These are phyloP conservation scores for Hypoxylon cercidicola DNA, from an alignment of 495 filamentous ascomycete species.

Conservation along the genomic window DNA sequence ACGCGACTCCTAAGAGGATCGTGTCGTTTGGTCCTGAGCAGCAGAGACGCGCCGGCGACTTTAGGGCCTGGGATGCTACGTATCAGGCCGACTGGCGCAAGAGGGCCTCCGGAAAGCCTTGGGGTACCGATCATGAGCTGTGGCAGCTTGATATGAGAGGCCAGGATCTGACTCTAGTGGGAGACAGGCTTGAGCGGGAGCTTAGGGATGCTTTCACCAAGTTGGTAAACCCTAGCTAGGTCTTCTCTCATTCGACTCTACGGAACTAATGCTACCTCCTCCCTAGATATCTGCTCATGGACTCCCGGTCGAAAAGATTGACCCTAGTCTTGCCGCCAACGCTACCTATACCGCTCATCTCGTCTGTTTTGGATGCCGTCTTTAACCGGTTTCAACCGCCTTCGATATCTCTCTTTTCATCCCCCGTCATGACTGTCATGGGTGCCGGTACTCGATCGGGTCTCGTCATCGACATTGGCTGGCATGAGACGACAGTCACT, in stretches of 20 bases:
- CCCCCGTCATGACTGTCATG: slow-evolving; percentile 74
- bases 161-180: slow-evolving; percentile 79
- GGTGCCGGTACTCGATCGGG: slow-evolving; percentile 84
- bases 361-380: slow-evolving; percentile 74
- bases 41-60: slow-evolving; percentile 84
- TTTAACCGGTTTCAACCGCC: slow-evolving; percentile 85
- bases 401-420: slow-evolving; percentile 81
- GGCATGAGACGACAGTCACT: slow-evolving; percentile 85
- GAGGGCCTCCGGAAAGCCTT: slow-evolving; percentile 60
- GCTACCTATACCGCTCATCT: slow-evolving; percentile 81
- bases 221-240: slow-evolving; percentile 44
- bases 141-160: slow-evolving; percentile 80
- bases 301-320: slow-evolving; percentile 77
- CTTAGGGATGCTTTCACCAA: slow-evolving; percentile 87
- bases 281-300: slow-evolving; percentile 76
- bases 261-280: slow-evolving; percentile 16
- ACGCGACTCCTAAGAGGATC: slow-evolving; percentile 75
- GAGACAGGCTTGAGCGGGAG: slow-evolving; percentile 87
- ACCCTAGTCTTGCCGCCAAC: slow-evolving; percentile 78
- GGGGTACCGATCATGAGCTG: slow-evolving; percentile 80
- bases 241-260: slow-evolving; percentile 7
- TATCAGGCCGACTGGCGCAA: slow-evolving; percentile 60
- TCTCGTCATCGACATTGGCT: slow-evolving; percentile 88
- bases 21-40: slow-evolving; percentile 75
- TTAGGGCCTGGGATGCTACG: slow-evolving; percentile 72